These are phyloP conservation scores for Cajanus cajan DNA, from an alignment of 306 rosid genomes.

Conservation along the genomic window DNA sequence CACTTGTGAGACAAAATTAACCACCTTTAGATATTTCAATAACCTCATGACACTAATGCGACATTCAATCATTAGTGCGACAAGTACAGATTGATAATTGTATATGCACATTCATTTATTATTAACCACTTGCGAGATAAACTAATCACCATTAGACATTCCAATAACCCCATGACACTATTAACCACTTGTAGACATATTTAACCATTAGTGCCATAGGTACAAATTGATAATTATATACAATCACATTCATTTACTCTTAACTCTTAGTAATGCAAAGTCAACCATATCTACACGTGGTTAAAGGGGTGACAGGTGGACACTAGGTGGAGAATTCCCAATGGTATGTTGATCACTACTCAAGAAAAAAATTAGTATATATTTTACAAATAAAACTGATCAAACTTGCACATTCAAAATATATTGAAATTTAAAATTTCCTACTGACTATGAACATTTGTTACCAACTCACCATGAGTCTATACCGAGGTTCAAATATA, in stretches of 20 bases:
- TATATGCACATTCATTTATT: not conserved
- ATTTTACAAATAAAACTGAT: slow-evolving; percentile 10
- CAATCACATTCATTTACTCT: not conserved
- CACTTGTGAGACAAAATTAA: not conserved
- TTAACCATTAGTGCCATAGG: not conserved
- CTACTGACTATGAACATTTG: slow-evolving; percentile 3
- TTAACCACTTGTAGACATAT: not conserved
- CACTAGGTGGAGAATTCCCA: not conserved
- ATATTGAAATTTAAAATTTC: not conserved
- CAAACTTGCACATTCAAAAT: slow-evolving; percentile 22
- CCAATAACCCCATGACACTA: not conserved
- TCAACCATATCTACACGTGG: not conserved
- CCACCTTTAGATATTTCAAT: not conserved
- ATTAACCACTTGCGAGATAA: not conserved
- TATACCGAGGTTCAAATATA: slow-evolving; percentile 98
- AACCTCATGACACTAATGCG: not conserved
- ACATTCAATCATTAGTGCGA: not conserved
- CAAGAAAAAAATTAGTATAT: not conserved
- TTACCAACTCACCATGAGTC: slow-evolving; percentile 86
- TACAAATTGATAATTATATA: not conserved
- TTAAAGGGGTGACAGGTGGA: not conserved
- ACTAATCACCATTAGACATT: not conserved
- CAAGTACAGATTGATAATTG: not conserved
- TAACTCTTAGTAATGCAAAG: not conserved
- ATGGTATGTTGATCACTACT: not conserved